Conservation (phyloP, 176 grass and related monocot species). For the Zea luxurians region DNA sequence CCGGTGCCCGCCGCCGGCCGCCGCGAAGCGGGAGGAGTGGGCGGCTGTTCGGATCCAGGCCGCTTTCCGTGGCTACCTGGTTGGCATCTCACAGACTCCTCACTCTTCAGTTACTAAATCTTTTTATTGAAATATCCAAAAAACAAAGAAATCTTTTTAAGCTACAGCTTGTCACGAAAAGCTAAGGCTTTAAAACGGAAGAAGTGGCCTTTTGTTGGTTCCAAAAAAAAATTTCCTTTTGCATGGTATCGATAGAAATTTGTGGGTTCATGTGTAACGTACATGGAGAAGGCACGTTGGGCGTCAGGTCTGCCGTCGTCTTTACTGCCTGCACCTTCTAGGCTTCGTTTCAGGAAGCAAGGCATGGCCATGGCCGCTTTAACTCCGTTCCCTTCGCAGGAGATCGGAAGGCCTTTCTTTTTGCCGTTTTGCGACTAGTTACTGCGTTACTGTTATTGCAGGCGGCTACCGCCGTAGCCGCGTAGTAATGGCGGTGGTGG, state of each 20-base stretch:
- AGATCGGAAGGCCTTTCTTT: not conserved
- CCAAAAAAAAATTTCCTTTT: slow-evolving; percentile 4
- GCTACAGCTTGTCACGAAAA: not conserved
- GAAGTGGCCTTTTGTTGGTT: not conserved
- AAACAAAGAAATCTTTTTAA: not conserved
- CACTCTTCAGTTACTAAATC: not conserved
- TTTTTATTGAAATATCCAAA: slow-evolving; percentile 11
- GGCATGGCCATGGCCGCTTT: slow-evolving; percentile 36
- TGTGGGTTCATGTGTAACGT: not conserved
- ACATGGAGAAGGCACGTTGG: not conserved
- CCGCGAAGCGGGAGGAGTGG: slow-evolving; percentile 48
- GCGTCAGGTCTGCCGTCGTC: slow-evolving; percentile 26
- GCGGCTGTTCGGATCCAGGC: slow-evolving; percentile 86
- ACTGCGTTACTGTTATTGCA: slow-evolving; percentile 45
- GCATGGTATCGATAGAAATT: slow-evolving; percentile 10
- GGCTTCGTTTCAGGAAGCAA: slow-evolving; percentile 46
- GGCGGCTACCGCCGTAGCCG: slow-evolving; percentile 28
- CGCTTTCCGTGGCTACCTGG: slow-evolving; percentile 87
- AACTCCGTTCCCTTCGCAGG: slow-evolving; percentile 19
- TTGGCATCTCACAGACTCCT: slow-evolving; percentile 29
- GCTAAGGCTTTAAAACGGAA: not conserved
- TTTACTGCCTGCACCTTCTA: slow-evolving; percentile 29
- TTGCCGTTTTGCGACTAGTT: slow-evolving; percentile 32
- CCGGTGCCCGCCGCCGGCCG: slow-evolving; percentile 27
- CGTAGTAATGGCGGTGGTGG: slow-evolving; percentile 40